Percentiles rank a stretch among this genome's conserved stretches.
Conservation (phyloP, 805 yeast genomes). For the Candida ovalis region DNA sequence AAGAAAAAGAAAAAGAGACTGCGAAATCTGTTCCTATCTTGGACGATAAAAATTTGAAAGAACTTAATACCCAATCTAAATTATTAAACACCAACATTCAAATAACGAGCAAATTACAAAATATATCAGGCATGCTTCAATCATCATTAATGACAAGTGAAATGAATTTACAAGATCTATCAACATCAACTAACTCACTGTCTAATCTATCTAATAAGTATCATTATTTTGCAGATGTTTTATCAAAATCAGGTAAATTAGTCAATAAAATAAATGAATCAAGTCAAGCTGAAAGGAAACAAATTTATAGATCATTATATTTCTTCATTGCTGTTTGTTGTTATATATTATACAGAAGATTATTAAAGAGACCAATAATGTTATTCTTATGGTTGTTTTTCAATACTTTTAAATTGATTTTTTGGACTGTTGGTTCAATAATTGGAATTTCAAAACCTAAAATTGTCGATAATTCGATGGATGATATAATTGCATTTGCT, state of each 20-base stretch:
- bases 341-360: constrained; percentile 49
- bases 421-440: constrained; percentile 14
- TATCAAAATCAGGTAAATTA: constrained; percentile 40
- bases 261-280: constrained; percentile 51
- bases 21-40: constrained; percentile 24
- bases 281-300: constrained; percentile 43
- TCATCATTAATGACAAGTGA: constrained; percentile 50
- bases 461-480: not conserved
- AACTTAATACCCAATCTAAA: constrained; percentile 36
- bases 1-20: not conserved
- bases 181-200: constrained; percentile 43
- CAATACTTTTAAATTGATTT: constrained; percentile 29
- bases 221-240: constrained; percentile 37
- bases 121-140: constrained; percentile 44
- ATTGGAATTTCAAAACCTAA: not conserved
- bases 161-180: constrained; percentile 43
- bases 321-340: constrained; percentile 42
- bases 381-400: constrained; percentile 45
- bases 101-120: constrained; percentile 44
- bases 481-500: not conserved
- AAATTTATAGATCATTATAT: constrained; percentile 45
- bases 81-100: constrained; percentile 42
- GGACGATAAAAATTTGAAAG: constrained; percentile 24
- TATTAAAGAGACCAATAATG: constrained; percentile 41
- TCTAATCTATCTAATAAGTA: constrained; percentile 38